Evolutionary conservation across 805 yeast genomes (phyloP), one percentile per base, ranked within the genome.

Genomic region (Spathaspora hagerdaliae): DNA sequence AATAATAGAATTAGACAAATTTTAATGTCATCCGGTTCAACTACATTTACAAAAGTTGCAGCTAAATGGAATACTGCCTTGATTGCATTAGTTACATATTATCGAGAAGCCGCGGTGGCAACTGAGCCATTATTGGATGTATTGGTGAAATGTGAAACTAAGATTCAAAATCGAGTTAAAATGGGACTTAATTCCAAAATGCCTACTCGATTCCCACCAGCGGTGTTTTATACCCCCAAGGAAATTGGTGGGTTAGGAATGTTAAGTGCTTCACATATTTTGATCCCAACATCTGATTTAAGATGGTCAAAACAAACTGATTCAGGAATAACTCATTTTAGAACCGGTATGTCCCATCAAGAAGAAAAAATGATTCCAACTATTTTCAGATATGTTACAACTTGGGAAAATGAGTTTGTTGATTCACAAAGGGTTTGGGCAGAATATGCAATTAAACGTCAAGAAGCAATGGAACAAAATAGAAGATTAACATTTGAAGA

Each of bases 181-280:
- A 78, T 92, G 69, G 99, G 99, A 0, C 74, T 94, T 49, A 94
- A 94, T 57, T 92, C 98, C 11, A 94, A 94, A 65, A 94, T 94
- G 99, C 99, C 99, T 0, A 83, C 97, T 0, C 75, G 99, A 45
- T 94, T 94, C 67, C 99, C 99, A 3, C 99, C 99, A 0, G 97
- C 97, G 3, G 99, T 94, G 0, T 94, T 94, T 58, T 94, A 94
- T 61, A 90, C 99, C 0, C 99, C 99, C 0, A 92, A 91, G 55
- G 99, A 94, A 61, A 69, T 94, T 3, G 99, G 99, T 42, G 99
- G 99, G 38, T 69, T 94, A 38, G 99, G 99, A 26, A 94, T 94
- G 99, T 71, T 94, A 26, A 87, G 96, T 73, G 98, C 98, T 0
- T 88, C 97, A 11, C 99, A 94, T 61, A 88, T 94, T 41, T 71